Evolutionary conservation across 164 flowering plant species (phyloP).

Genomic region (Vitis rupestris): DNA sequence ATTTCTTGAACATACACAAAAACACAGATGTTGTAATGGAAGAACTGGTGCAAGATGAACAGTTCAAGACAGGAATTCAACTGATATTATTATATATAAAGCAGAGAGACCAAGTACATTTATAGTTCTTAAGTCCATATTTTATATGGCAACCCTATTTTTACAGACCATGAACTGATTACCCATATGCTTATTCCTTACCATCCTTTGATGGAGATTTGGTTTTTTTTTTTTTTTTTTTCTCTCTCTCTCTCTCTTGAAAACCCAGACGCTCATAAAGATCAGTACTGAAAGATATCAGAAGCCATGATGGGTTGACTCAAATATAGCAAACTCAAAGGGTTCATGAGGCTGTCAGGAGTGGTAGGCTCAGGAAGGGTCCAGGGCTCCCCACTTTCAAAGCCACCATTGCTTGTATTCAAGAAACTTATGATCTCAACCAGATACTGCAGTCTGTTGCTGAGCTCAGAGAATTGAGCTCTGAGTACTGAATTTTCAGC

Average conservation of each 20-base stretch:
- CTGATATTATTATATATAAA: too few species aligned
- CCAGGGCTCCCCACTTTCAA: not conserved
- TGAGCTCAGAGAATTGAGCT: conserved; percentile 37
- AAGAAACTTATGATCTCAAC: conserved; percentile 30
- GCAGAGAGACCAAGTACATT: conserved; percentile 13
- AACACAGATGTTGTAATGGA: too few species aligned
- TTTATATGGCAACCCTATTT: not conserved
- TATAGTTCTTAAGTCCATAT: conserved; percentile 4
- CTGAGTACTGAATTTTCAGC: conserved; percentile 41
- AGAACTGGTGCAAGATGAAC: too few species aligned
- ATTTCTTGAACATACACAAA: too few species aligned
- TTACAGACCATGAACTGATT: conserved; percentile 14
- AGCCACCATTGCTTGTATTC: conserved; percentile 2
- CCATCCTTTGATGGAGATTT: not conserved
- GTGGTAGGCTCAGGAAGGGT: conserved; percentile 5
- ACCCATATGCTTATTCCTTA: not conserved
- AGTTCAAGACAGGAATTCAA: too few species aligned
- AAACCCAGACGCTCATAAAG: not conserved
- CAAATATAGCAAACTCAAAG: conserved; percentile 25
- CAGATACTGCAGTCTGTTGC: conserved; percentile 32
- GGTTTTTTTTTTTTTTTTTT: too few species aligned
- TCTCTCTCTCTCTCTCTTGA: not conserved
- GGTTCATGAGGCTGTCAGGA: conserved; percentile 20
- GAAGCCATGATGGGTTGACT: conserved; percentile 44
- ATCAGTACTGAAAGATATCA: conserved; percentile 29